Base-by-base conservation (phyloP, 176 grass and related monocot species). In the Oryza brachyantha region DNA sequence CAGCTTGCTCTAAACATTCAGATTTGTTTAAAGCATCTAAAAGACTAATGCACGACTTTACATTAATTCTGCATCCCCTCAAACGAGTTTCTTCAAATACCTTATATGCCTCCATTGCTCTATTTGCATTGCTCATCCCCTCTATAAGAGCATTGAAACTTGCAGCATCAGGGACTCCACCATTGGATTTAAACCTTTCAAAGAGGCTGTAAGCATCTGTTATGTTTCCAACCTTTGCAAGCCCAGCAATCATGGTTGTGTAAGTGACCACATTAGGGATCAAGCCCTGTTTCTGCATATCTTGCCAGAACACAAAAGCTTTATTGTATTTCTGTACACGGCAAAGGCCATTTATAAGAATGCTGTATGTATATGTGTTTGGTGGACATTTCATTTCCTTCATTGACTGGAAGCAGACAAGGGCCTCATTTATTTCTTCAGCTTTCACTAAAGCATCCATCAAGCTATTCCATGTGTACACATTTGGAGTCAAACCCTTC, bases 231-330 rank as follows among this genome's bases (percentile, higher is more conserved):
- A 82, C 82, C 74, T 94, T 97, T 77, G 95, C 86, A 66, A 97
- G 84, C 29, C 95, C 92, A 0, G 89, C 82, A 24, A 97, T 97
- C 89, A 97, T 97, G 68, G 95, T 94, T 68, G 95, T 97, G 83
- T 92, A 97, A 65, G 92, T 97, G 43, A 97, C 91, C 50, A 94
- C 64, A 69, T 89, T 94, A 38, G 95, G 92, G 70, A 70, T 17
- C 69, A 94, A 79, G 50, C 95, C 92, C 41, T 85, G 83, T 88
- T 98, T 94, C 61, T 84, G 87, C 95, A 98, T 98, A 61, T 98
- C 95, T 94, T 98, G 90, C 89, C 91, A 98, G 42, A 94, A 94
- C 14, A 98, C 83, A 83, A 98, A 94, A 48, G 95, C 95, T 76
- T 98, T 98, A 58, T 98, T 98, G 73, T 92, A 98, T 71, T 98